phyloP scores from a whole-genome alignment of 345 rosid species.

The Pugionium cornutum region DNA sequence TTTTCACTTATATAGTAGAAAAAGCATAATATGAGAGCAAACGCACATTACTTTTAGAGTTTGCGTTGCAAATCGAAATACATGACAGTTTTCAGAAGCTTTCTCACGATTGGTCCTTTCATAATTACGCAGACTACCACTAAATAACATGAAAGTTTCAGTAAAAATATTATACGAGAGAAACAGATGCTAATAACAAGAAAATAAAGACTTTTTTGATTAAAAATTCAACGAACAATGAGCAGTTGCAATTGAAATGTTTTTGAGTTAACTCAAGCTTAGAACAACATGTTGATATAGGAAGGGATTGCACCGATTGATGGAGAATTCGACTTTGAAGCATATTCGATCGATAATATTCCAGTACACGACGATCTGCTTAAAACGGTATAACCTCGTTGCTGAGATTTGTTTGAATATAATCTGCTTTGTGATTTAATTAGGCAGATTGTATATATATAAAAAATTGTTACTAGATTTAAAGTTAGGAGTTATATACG shows the following conservation, averaged over 20 bases:
- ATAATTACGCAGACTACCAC: constrained; percentile 20
- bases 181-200: too few relatives aligned
- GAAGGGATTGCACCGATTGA: constrained; percentile 60
- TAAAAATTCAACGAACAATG: neutral
- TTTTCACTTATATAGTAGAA: constrained; percentile 8
- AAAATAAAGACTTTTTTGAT: too few relatives aligned
- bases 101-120: constrained; percentile 24
- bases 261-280: constrained; percentile 5
- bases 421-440: constrained; percentile 29
- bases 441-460: constrained; percentile 28
- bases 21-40: constrained; percentile 28
- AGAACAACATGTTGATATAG: constrained; percentile 52
- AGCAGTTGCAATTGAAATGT: neutral
- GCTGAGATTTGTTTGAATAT: constrained; percentile 28
- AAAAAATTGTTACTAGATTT: neutral
- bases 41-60: constrained; percentile 15
- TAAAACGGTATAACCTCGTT: constrained; percentile 11
- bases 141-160: neutral
- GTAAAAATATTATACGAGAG: neutral
- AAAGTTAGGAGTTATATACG: constrained; percentile 6
- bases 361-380: constrained; percentile 43
- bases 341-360: constrained; percentile 66
- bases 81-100: constrained; percentile 23
- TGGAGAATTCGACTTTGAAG: constrained; percentile 77
- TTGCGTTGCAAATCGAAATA: constrained; percentile 26